Percentiles rank a stretch among this genome's conserved stretches.
Evolutionary conservation across 352 stramenopile genomes (phyloP).

Genomic region (Saprolegnia parasitica): DNA sequence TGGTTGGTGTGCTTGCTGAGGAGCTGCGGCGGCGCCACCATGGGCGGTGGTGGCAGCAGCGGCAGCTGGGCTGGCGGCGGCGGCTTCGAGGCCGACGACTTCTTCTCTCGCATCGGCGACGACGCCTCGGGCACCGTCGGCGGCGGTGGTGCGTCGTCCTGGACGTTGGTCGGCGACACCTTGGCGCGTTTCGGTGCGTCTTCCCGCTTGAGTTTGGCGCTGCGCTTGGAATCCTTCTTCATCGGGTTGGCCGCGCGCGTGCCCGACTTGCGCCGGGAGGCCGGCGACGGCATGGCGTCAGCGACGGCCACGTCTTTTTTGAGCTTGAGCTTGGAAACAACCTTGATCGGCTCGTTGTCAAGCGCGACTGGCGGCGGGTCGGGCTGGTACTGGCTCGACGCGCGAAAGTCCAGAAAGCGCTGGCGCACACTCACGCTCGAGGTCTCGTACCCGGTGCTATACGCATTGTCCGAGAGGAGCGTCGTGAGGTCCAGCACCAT

Average conservation of each 20-base stretch:
- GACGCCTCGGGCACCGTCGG: background rate
- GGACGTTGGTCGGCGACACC: background rate
- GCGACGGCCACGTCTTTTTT: conserved; percentile 3
- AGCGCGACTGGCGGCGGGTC: conserved; percentile 7
- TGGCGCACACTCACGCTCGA: conserved; percentile 60
- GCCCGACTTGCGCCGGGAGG: conserved; percentile 2
- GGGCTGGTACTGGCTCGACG: conserved; percentile 14
- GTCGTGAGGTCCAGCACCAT: conserved; percentile 67
- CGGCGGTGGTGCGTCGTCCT: background rate
- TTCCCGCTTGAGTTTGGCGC: conserved; percentile 21
- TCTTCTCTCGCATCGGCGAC: conserved; percentile 15
- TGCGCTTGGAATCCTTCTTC: conserved; percentile 18
- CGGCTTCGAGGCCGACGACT: background rate
- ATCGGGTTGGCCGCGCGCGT: conserved; percentile 4
- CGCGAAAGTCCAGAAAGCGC: conserved; percentile 46
- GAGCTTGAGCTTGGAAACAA: conserved; percentile 15
- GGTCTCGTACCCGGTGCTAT: conserved; percentile 71
- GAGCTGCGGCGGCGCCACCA: background rate
- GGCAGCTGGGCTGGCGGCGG: background rate
- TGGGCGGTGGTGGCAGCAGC: background rate
- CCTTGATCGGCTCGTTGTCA: conserved; percentile 1
- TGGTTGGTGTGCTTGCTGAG: background rate
- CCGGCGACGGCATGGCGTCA: background rate
- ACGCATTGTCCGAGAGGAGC: conserved; percentile 71
- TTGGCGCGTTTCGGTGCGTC: conserved; percentile 33